Base-by-base conservation (phyloP, 164 flowering plant species). In the Kalanchoe fedtschenkoi region DNA sequence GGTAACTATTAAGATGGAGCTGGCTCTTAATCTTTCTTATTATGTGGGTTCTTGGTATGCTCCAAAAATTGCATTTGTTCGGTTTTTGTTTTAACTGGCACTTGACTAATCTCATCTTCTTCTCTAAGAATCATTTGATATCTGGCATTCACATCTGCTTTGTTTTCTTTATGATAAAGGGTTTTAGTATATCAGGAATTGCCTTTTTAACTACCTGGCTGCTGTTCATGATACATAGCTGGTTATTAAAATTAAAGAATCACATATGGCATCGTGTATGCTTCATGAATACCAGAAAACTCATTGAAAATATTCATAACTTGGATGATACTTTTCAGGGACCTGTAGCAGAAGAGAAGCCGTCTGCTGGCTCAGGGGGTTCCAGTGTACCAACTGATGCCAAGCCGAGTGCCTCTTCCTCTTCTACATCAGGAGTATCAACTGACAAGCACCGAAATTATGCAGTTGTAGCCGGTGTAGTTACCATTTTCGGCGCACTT, bases 381-480 rank as follows among this genome's bases (percentile, higher is more conserved):
- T 57, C 60, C 21, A 34, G 22, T 34, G 13, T 13, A 34, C 39
- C 39, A 58, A 34, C 61, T 19, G 39, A 58, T 32, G 61, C 39
- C 41, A 58, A 58, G 37, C 37, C 61, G 17, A 58, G 39, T 24
- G 15, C 61, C 19, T 34, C 61, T 32, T 15, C 61, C 39, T 58
- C 61, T 5, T 58, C 61, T n/a, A 33, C 61, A 32, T 33, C 39
- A n/a, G 41, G 39, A 58, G 61, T 33, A 17, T 58, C 61, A 33
- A 33, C 61, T n/a, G 39, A 58, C 29, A 58, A 58, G 22, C 26
- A 33, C n/a, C 61, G 61, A 19, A 58, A 58, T 35, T 58, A 58
- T 34, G 39, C 61, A 16, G 61, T 58, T 5, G 39, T 58, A 19
- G 61, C 61, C 16, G 37, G 61, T 58, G 61, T 58, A 35, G 61